Evolutionary conservation across 78 protist species (phyloP).

Genomic region (Emiliania huxleyi): DNA sequence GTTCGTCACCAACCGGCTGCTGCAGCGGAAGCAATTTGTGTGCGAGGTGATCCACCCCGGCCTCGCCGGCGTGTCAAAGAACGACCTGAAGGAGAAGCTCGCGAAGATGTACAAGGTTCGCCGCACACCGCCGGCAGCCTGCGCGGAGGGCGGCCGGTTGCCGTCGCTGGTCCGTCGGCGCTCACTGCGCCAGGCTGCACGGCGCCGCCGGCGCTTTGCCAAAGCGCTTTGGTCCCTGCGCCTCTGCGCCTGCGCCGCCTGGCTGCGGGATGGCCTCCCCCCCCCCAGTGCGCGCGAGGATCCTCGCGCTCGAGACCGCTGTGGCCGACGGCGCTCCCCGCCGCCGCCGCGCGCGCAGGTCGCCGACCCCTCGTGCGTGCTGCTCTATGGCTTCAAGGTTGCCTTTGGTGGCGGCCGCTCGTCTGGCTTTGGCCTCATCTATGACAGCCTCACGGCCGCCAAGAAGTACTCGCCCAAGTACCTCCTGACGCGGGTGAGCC

Average conservation of each 20-base stretch:
- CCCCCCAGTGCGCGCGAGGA: too few species aligned
- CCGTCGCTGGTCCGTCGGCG: too few species aligned
- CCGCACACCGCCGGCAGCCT: too few species aligned
- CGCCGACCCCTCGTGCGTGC: conserved; percentile 72
- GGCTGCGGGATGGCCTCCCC: too few species aligned
- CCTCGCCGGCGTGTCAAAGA: conserved; percentile 80
- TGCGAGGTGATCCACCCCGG: conserved; percentile 95
- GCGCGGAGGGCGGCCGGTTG: too few species aligned
- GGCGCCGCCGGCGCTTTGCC: too few species aligned
- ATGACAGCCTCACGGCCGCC: conserved; percentile 71
- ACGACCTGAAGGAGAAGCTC: conserved; percentile 76
- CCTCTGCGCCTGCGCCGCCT: too few species aligned
- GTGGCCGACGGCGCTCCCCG: too few species aligned
- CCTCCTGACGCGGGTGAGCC: conserved; percentile 76
- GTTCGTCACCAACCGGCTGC: conserved; percentile 95
- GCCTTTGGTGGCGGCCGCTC: conserved; percentile 96
- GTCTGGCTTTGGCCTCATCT: conserved; percentile 96
- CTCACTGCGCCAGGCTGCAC: too few species aligned
- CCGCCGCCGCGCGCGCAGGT: too few species aligned
- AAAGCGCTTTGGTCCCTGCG: too few species aligned
- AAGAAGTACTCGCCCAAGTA: conserved; percentile 89
- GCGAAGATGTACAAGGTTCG: conserved; percentile 90
- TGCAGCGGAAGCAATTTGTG: conserved; percentile 95
- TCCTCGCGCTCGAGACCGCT: too few species aligned
- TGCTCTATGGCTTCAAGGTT: conserved; percentile 88